These are phyloP conservation scores for Pseudonitzschia delicatissima DNA, from an alignment of 108 stramenopile species.

Conservation along the genomic window DNA sequence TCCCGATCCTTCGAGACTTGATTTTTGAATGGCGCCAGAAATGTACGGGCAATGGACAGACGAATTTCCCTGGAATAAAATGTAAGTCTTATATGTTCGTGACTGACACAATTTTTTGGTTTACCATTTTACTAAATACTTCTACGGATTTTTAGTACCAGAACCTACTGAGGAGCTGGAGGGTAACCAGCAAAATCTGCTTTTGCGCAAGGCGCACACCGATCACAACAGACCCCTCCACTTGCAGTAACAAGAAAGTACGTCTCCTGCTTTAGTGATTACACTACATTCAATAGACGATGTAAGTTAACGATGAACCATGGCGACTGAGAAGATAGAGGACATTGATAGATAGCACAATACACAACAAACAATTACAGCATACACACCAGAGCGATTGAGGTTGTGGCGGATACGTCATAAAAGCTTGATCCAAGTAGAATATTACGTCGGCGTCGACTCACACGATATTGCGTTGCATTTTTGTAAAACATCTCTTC, in stretches of 20 bases:
- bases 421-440: no score
- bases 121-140: slow-evolving; percentile 21
- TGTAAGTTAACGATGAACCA: neutral
- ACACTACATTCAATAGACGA: slow-evolving; percentile 8
- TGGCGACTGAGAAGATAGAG: neutral
- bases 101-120: slow-evolving; percentile 1
- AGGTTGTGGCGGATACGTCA: no score
- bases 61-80: neutral
- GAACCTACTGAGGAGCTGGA: neutral
- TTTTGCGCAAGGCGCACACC: neutral
- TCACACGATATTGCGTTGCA: no score
- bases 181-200: neutral
- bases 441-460: no score
- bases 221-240: no score
- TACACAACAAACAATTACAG: no score
- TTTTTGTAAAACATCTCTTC: no score
- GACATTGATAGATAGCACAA: no score
- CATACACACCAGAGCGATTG: no score
- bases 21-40: neutral
- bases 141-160: neutral
- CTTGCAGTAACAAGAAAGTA: neutral
- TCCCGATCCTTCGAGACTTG: neutral
- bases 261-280: neutral
- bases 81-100: no score
- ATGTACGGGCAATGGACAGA: neutral